Conservation (phyloP, 306 rosid genomes). For the barrel medic (Medicago truncatula) region MtrunA17r5.0-ANR NC_053045.1:23114501-23115000, state of each 20-base stretch:
- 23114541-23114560: slow-evolving; percentile 30
- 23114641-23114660: not conserved
- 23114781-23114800: slow-evolving; percentile 46
- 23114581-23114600: slow-evolving; percentile 11
- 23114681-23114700: slow-evolving; percentile 6
- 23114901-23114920: slow-evolving; percentile 56
- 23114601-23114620: slow-evolving; percentile 12
- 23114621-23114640: not conserved
- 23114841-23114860: slow-evolving; percentile 43
- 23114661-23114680: not conserved
- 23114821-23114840: slow-evolving; percentile 37
- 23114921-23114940: slow-evolving; percentile 46
- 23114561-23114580: slow-evolving; percentile 24
- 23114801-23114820: slow-evolving; percentile 53
- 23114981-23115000: not conserved
- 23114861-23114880: slow-evolving; percentile 48
- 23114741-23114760: slow-evolving; percentile 57
- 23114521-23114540: slow-evolving; percentile 41
- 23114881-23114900: slow-evolving; percentile 60
- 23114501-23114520: not conserved
- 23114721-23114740: slow-evolving; percentile 40
- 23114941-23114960: not conserved
- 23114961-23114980: not conserved
- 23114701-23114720: not conserved
- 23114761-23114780: slow-evolving; percentile 55